A percentile compares a stretch with the other conserved stretches of the same genome.
Conservation (phyloP, 371 early-diverging fungal genomes). For the Syncephalastrum racemosum region DNA sequence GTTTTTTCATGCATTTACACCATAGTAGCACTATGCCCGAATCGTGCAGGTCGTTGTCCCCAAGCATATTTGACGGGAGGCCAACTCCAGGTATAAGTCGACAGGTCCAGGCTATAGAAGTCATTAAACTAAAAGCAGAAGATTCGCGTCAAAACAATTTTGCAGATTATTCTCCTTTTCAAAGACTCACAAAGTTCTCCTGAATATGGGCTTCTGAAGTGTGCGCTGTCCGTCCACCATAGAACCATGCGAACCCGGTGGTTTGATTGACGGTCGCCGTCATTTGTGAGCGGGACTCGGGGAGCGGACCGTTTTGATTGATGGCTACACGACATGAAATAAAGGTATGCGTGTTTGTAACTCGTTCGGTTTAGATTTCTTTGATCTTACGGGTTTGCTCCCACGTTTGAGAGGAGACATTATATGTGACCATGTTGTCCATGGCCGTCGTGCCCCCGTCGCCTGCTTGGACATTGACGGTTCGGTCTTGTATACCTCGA, state of each 20-base stretch:
- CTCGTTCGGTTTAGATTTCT: too few species aligned
- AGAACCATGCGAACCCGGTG: slow-evolving; percentile 33
- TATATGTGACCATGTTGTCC: slow-evolving; percentile 25
- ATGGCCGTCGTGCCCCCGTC: slow-evolving; percentile 15
- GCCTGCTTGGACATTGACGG: slow-evolving; percentile 30
- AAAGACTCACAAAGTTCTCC: background rate
- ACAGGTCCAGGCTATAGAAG: slow-evolving; percentile 27
- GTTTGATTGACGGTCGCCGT: slow-evolving; percentile 27
- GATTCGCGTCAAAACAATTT: too few species aligned
- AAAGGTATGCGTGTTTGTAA: background rate
- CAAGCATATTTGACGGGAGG: slow-evolving; percentile 20
- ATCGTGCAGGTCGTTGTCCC: slow-evolving; percentile 29
- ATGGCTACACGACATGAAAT: slow-evolving; percentile 1
- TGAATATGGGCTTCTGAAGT: slow-evolving; percentile 2
- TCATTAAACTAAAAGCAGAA: slow-evolving; percentile 18
- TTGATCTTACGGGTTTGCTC: slow-evolving; percentile 3
- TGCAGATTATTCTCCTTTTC: background rate
- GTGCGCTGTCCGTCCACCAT: slow-evolving; percentile 31
- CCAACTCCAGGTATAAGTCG: slow-evolving; percentile 17
- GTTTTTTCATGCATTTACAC: slow-evolving; percentile 24
- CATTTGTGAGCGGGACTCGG: slow-evolving; percentile 27
- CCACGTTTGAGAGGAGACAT: slow-evolving; percentile 15
- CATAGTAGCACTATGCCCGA: slow-evolving; percentile 30
- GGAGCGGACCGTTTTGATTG: slow-evolving; percentile 7
- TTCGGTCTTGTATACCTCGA: slow-evolving; percentile 9